These are phyloP conservation scores for Tetramitus jugosus DNA, from an alignment of 208 protist genomes.

Conservation along the genomic window DNA sequence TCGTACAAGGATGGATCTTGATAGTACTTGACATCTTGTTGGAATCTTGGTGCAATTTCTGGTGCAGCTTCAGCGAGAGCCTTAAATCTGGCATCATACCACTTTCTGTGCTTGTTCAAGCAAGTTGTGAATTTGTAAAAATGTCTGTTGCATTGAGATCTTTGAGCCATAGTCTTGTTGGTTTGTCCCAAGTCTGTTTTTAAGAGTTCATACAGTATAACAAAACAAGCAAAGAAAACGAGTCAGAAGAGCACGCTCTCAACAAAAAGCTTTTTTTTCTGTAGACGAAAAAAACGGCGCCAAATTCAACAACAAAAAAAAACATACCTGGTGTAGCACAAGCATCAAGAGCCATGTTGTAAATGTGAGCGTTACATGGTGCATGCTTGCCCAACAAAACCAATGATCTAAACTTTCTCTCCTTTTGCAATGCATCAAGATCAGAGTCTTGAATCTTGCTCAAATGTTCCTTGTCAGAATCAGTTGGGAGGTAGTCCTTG, in stretches of 20 bases:
- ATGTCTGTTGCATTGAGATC: conserved; percentile 7
- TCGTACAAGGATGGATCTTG: too few species aligned
- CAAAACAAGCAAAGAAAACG: too few species aligned
- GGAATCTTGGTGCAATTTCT: background rate
- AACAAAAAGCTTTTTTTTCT: background rate
- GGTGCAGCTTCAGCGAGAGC: too few species aligned
- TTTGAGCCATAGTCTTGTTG: conserved; percentile 6
- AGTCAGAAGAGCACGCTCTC: background rate
- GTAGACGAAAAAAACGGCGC: background rate
- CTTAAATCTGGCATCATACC: conserved; percentile 12
- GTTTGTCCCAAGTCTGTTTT: background rate
- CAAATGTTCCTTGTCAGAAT: background rate
- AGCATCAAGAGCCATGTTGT: background rate
- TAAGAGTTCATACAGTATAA: too few species aligned
- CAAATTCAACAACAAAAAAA: background rate
- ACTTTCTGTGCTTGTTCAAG: background rate
- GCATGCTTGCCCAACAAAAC: background rate
- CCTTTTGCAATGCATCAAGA: background rate
- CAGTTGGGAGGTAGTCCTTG: background rate
- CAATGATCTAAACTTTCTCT: too few species aligned
- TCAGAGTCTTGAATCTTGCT: too few species aligned
- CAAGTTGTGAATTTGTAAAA: background rate
- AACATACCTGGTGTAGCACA: background rate
- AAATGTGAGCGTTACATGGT: conserved; percentile 6
- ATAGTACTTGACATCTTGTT: too few species aligned